Evolutionary conservation across 495 filamentous ascomycete species (phyloP).

Genomic region (Rostrohypoxylon terebratum): DNA sequence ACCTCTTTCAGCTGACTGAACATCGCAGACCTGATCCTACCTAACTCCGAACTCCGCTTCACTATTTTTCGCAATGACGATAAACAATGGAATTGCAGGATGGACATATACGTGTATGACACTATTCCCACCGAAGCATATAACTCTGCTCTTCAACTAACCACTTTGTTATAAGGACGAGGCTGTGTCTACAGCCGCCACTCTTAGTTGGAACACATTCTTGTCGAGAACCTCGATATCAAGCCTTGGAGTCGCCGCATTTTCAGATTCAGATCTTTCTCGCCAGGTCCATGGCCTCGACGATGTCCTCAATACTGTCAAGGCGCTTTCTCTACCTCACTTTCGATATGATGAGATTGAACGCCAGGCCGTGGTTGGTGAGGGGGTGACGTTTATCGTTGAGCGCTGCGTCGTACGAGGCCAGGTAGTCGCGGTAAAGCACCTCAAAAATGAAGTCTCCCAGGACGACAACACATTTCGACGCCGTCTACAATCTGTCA

Average conservation of each 20-base stretch:
- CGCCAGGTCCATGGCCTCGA: conserved; percentile 42
- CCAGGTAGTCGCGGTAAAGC: conserved; percentile 50
- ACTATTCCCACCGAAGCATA: background rate
- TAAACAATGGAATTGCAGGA: background rate
- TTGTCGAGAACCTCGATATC: conserved; percentile 47
- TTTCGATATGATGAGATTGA: conserved; percentile 45
- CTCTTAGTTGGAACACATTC: conserved; percentile 41
- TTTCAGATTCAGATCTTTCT: conserved; percentile 34
- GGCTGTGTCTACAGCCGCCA: conserved; percentile 25
- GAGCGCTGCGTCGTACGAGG: conserved; percentile 45
- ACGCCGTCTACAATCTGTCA: conserved; percentile 46
- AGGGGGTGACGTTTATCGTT: conserved; percentile 52
- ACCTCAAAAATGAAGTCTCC: conserved; percentile 22
- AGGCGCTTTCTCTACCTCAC: conserved; percentile 46
- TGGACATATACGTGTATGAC: background rate
- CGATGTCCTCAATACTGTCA: conserved; percentile 47
- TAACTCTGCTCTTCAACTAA: background rate
- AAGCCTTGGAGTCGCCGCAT: conserved; percentile 44
- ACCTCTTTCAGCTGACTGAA: conserved; percentile 4
- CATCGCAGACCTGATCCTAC: background rate
- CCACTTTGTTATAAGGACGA: conserved; percentile 19
- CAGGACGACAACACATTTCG: conserved; percentile 43
- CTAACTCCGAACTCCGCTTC: background rate
- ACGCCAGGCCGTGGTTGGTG: conserved; percentile 45
- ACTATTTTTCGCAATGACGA: background rate